Conservation (phyloP, 2,329 filamentous ascomycete species). For the Orbilia blumenaviensis region DNA sequence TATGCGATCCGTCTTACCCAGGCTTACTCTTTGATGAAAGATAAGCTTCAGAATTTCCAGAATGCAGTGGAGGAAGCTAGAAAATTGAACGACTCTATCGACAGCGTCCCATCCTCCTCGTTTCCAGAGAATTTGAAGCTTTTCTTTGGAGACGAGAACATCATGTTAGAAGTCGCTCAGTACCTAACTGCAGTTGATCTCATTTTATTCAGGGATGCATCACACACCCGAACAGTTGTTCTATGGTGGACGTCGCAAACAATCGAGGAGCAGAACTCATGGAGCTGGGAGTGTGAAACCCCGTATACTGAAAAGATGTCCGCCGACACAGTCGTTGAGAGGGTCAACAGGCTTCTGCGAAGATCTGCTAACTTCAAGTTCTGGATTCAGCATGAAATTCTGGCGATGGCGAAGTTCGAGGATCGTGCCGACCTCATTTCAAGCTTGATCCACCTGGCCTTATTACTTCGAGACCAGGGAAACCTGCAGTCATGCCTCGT, state of each 20-base stretch:
- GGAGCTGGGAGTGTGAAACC: slow-evolving; percentile 38
- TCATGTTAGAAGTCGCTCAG: slow-evolving; percentile 43
- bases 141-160: slow-evolving; percentile 45
- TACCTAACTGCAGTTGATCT: slow-evolving; percentile 52
- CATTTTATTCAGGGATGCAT: slow-evolving; percentile 46
- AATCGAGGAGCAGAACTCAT: slow-evolving; percentile 27
- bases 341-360: slow-evolving; percentile 38
- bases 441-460: slow-evolving; percentile 37
- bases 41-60: slow-evolving; percentile 35
- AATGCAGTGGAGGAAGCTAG: slow-evolving; percentile 13
- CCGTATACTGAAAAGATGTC: slow-evolving; percentile 22
- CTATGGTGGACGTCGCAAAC: slow-evolving; percentile 45
- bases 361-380: slow-evolving; percentile 40
- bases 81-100: not conserved
- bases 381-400: slow-evolving; percentile 49
- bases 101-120: not conserved
- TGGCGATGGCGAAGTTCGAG: slow-evolving; percentile 35
- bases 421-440: slow-evolving; percentile 44
- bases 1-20: slow-evolving; percentile 33
- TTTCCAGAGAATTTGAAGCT: slow-evolving; percentile 49
- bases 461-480: slow-evolving; percentile 35
- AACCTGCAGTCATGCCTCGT: slow-evolving; percentile 48
- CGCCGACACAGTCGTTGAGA: slow-evolving; percentile 1
- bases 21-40: slow-evolving; percentile 44
- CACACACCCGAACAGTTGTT: slow-evolving; percentile 26